A percentile compares a stretch with the other conserved stretches of the same genome.
phyloP scores from a whole-genome alignment of 805 yeast species.

The Nakazawaea ernobii region DNA sequence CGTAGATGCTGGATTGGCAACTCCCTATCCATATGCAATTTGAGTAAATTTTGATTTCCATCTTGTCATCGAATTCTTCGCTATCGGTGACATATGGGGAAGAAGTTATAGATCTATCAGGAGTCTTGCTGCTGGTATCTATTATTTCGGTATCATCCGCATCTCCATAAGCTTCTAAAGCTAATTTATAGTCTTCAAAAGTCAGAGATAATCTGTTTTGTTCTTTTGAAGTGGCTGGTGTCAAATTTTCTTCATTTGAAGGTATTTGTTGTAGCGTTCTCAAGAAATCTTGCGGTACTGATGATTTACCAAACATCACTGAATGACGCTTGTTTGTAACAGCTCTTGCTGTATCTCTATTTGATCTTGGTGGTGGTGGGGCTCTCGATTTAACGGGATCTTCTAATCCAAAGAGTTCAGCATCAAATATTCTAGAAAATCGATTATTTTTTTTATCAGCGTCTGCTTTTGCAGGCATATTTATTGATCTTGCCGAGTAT shows the following conservation, averaged over 20 bases:
- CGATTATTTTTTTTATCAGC: not conserved
- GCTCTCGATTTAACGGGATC: not conserved
- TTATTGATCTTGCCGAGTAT: not conserved
- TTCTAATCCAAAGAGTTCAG: not conserved
- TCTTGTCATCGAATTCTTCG: not conserved
- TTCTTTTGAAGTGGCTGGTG: not conserved
- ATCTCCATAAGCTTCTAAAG: slow-evolving; percentile 3
- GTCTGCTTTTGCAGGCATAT: not conserved
- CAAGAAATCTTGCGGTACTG: slow-evolving; percentile 3
- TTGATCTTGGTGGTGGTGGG: not conserved
- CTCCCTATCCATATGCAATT: slow-evolving; percentile 10
- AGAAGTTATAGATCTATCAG: not conserved
- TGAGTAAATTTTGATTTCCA: slow-evolving; percentile 6
- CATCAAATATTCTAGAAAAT: slow-evolving; percentile 4
- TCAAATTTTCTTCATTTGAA: not conserved
- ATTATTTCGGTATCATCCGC: not conserved
- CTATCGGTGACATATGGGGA: not conserved
- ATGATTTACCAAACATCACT: slow-evolving; percentile 1
- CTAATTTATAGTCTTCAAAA: slow-evolving; percentile 10
- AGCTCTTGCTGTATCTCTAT: not conserved
- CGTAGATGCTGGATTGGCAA: slow-evolving; percentile 2
- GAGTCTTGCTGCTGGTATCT: not conserved
- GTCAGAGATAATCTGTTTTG: slow-evolving; percentile 1
- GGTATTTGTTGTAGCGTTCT: not conserved
- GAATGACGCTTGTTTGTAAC: slow-evolving; percentile 1